These are phyloP conservation scores for Pleurotus salmoneostramineus DNA, from an alignment of 768 basidiomycete genomes.

Conservation along the genomic window DNA sequence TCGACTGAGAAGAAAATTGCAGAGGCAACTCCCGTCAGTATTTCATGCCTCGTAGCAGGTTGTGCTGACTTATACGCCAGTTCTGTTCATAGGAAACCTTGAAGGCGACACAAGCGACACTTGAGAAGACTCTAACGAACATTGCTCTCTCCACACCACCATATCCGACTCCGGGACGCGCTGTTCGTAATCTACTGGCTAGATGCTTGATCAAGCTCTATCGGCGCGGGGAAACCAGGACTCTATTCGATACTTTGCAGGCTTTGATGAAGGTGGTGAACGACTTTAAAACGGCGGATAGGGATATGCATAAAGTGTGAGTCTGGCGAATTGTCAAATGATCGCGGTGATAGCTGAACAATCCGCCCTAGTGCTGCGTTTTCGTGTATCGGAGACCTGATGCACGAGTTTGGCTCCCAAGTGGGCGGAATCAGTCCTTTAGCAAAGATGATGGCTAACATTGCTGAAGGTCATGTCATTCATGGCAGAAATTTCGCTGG, in stretches of 20 bases:
- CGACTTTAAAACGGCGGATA: conserved; percentile 66
- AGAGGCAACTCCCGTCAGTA: conserved; percentile 48
- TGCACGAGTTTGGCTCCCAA: conserved; percentile 80
- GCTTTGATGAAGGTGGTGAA: conserved; percentile 68
- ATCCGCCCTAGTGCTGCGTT: conserved; percentile 63
- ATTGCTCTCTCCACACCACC: conserved; percentile 59
- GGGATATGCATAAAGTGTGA: conserved; percentile 65
- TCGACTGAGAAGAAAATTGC: conserved; percentile 56
- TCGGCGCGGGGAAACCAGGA: conserved; percentile 75
- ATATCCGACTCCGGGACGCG: conserved; percentile 85
- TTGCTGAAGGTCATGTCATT: conserved; percentile 84
- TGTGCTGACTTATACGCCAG: conserved; percentile 7
- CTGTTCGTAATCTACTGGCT: conserved; percentile 73
- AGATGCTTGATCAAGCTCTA: conserved; percentile 76
- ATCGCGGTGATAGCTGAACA: conserved; percentile 1
- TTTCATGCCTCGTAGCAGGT: not conserved
- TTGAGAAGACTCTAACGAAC: conserved; percentile 66
- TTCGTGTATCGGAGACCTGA: conserved; percentile 85
- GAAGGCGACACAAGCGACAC: conserved; percentile 54
- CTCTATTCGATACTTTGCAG: conserved; percentile 85
- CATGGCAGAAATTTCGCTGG: conserved; percentile 75
- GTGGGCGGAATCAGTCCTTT: conserved; percentile 35
- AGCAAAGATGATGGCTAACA: not conserved
- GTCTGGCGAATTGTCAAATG: conserved; percentile 18
- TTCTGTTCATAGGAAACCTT: conserved; percentile 50